phyloP scores from a whole-genome alignment of 495 filamentous ascomycete species.

The Viridothelium virens region DNA sequence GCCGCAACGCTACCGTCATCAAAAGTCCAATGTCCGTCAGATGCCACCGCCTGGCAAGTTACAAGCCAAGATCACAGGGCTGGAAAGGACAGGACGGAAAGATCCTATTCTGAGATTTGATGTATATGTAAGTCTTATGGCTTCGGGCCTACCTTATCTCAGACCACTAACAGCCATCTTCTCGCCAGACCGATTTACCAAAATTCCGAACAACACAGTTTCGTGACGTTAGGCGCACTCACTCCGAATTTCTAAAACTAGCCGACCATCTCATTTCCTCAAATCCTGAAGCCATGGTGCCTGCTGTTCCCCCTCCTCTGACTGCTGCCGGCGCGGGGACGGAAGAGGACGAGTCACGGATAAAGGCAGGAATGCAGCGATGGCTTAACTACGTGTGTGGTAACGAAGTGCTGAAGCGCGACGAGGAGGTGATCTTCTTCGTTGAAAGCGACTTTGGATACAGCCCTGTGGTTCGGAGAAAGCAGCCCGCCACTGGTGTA shows the following conservation, averaged over 20 bases:
- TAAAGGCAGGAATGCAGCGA: constrained; percentile 81
- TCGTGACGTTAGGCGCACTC: constrained; percentile 88
- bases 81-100: constrained; percentile 90
- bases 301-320: constrained; percentile 83
- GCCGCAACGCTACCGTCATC: constrained; percentile 35
- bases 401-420: constrained; percentile 86
- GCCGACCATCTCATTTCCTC: constrained; percentile 90
- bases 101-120: constrained; percentile 94
- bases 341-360: constrained; percentile 86
- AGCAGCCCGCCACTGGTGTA: constrained; percentile 95
- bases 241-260: constrained; percentile 92
- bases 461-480: constrained; percentile 87
- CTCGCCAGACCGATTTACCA: constrained; percentile 80
- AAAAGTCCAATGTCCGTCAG: constrained; percentile 35
- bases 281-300: constrained; percentile 94
- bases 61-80: constrained; percentile 84
- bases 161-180: constrained; percentile 9
- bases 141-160: background rate
- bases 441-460: constrained; percentile 98
- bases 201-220: constrained; percentile 97
- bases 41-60: constrained; percentile 65
- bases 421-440: constrained; percentile 95
- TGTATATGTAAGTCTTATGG: constrained; percentile 65
- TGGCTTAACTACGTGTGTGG: constrained; percentile 90
- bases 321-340: constrained; percentile 94